Evolutionary conservation across 108 stramenopile genomes (phyloP).

Genomic region (Nannochloropsis gaditana): DNA sequence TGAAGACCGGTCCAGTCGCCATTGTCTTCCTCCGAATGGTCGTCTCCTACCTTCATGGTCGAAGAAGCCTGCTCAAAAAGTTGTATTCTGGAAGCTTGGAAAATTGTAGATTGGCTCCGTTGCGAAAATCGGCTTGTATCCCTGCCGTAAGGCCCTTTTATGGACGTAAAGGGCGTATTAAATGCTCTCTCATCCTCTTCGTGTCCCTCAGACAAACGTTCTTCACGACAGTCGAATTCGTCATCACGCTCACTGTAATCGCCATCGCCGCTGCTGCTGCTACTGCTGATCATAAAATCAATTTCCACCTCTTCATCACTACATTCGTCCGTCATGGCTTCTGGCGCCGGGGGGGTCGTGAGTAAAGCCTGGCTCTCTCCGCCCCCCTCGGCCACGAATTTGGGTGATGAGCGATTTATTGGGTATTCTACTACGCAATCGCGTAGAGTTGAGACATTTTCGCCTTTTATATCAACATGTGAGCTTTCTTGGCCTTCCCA

Average conservation of each 20-base stretch:
- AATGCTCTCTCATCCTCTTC: not conserved
- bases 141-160: not conserved
- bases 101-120: not conserved
- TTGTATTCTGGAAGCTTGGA: not conserved
- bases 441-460: not conserved
- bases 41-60: not conserved
- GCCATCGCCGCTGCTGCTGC: not conserved
- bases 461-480: not conserved
- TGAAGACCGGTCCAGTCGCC: too few species aligned
- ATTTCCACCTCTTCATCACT: not conserved
- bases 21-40: not conserved
- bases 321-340: not conserved
- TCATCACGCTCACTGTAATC: not conserved
- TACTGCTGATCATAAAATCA: not conserved
- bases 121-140: too few species aligned
- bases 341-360: not conserved
- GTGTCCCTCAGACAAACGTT: not conserved
- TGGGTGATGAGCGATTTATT: too few species aligned
- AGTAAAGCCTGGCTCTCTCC: not conserved
- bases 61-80: not conserved
- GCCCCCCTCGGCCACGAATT: too few species aligned
- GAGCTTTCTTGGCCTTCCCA: not conserved
- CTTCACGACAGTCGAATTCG: not conserved
- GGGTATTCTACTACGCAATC: too few species aligned
- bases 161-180: not conserved